Percentiles rank a stretch among this genome's conserved stretches.
Conservation (phyloP, 352 stramenopile genomes). For the Peronospora destructor region DNA sequence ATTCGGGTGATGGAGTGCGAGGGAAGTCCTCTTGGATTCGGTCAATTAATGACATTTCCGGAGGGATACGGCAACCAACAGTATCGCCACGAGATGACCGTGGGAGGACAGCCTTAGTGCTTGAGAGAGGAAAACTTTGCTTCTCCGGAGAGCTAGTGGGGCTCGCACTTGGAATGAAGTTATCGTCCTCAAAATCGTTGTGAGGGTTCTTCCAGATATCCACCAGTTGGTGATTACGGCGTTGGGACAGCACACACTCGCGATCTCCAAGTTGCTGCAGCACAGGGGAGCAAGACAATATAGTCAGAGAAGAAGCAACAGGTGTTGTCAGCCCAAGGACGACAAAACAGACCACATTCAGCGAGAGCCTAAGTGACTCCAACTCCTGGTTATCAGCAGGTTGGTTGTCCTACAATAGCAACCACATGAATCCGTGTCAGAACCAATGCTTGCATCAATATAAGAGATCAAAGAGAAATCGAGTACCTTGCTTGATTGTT, state of each 20-base stretch:
- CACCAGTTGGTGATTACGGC: slow-evolving; percentile 4
- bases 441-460: slow-evolving; percentile 4
- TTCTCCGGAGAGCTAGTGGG: slow-evolving; percentile 32
- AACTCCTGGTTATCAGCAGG: slow-evolving; percentile 24
- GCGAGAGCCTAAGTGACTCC: slow-evolving; percentile 11
- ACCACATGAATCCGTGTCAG: slow-evolving; percentile 6
- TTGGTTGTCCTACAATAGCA: slow-evolving; percentile 18
- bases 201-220: slow-evolving; percentile 35
- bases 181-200: slow-evolving; percentile 23
- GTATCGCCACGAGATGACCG: slow-evolving; percentile 12
- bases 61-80: slow-evolving; percentile 20
- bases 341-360: slow-evolving; percentile 26
- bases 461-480: not conserved
- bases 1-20: slow-evolving; percentile 58
- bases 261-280: slow-evolving; percentile 12
- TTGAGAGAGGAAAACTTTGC: slow-evolving; percentile 16
- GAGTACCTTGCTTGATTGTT: slow-evolving; percentile 24
- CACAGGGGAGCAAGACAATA: slow-evolving; percentile 1
- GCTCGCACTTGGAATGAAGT: slow-evolving; percentile 19
- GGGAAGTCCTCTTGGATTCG: slow-evolving; percentile 80
- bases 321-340: not conserved
- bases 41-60: slow-evolving; percentile 57
- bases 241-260: slow-evolving; percentile 8
- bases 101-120: slow-evolving; percentile 7
- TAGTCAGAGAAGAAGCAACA: slow-evolving; percentile 5